Conservation (phyloP, 371 early-diverging fungal genomes). For the Amoeboradix gromovi region DNA sequence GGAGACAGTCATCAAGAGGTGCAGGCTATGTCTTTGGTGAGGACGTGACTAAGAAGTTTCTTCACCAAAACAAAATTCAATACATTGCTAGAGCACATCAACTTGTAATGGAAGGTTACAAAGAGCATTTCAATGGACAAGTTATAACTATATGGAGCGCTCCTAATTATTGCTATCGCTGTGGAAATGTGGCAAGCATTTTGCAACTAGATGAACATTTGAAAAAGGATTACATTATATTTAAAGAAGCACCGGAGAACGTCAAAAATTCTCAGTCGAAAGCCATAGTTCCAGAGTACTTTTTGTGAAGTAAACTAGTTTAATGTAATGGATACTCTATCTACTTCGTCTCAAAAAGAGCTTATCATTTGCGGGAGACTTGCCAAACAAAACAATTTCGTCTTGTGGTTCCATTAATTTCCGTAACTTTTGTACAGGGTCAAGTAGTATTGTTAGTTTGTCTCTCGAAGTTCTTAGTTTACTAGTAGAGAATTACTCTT, state of each 20-base stretch:
- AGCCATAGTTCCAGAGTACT: neutral
- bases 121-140: slow-evolving; percentile 9
- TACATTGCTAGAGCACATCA: slow-evolving; percentile 16
- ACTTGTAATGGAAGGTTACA: slow-evolving; percentile 17
- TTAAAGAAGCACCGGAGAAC: slow-evolving; percentile 59
- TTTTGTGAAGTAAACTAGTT: too few relatives aligned
- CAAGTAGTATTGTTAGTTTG: too few relatives aligned
- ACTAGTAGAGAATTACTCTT: too few relatives aligned
- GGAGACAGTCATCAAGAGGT: slow-evolving; percentile 8
- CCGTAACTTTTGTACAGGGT: too few relatives aligned
- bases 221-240: slow-evolving; percentile 54
- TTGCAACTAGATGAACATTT: slow-evolving; percentile 45
- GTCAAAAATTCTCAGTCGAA: slow-evolving; percentile 11
- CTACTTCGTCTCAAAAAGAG: too few relatives aligned
- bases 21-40: slow-evolving; percentile 13
- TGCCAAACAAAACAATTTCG: too few relatives aligned
- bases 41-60: slow-evolving; percentile 10
- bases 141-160: slow-evolving; percentile 9
- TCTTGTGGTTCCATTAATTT: too few relatives aligned
- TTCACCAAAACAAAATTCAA: slow-evolving; percentile 10
- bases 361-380: too few relatives aligned
- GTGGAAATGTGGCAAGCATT: slow-evolving; percentile 72
- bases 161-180: slow-evolving; percentile 75
- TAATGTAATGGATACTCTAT: too few relatives aligned
- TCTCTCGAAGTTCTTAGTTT: too few relatives aligned